phyloP scores from a whole-genome alignment of 768 basidiomycete species.

The Boletus reticulatus region DNA sequence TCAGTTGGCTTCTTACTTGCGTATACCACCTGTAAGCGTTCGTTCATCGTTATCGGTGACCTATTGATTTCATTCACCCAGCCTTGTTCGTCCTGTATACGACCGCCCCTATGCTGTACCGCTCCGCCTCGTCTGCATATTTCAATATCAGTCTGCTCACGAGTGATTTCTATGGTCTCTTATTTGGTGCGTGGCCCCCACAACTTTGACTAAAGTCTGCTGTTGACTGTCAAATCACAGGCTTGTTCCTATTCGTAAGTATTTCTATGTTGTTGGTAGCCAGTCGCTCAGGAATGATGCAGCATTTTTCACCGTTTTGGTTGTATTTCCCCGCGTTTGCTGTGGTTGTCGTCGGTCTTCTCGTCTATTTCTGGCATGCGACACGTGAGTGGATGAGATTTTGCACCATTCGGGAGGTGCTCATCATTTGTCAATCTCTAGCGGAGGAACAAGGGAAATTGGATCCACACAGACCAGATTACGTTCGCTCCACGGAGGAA shows the following conservation, averaged over 20 bases:
- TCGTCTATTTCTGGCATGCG: slow-evolving; percentile 85
- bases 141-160: slow-evolving; percentile 86
- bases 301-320: slow-evolving; percentile 87
- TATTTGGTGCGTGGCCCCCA: slow-evolving; percentile 50
- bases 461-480: slow-evolving; percentile 57
- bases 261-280: background rate
- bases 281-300: slow-evolving; percentile 7
- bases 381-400: slow-evolving; percentile 57
- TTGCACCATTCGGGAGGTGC: background rate
- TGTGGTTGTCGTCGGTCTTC: slow-evolving; percentile 66
- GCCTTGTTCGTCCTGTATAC: slow-evolving; percentile 88
- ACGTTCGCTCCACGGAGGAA: slow-evolving; percentile 39
- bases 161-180: slow-evolving; percentile 83
- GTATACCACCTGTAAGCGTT: slow-evolving; percentile 42
- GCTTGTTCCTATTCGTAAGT: slow-evolving; percentile 54
- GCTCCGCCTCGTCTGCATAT: slow-evolving; percentile 81
- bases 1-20: slow-evolving; percentile 53
- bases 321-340: slow-evolving; percentile 81
- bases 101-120: slow-evolving; percentile 80
- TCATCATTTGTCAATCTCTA: slow-evolving; percentile 27
- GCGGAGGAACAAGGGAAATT: slow-evolving; percentile 73
- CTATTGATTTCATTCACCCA: slow-evolving; percentile 15
- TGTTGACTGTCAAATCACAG: slow-evolving; percentile 19
- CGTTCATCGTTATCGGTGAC: background rate
- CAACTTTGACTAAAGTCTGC: background rate